Base-by-base conservation (phyloP, 306 rosid genomes). In the Spatholobus suberectus region DNA sequence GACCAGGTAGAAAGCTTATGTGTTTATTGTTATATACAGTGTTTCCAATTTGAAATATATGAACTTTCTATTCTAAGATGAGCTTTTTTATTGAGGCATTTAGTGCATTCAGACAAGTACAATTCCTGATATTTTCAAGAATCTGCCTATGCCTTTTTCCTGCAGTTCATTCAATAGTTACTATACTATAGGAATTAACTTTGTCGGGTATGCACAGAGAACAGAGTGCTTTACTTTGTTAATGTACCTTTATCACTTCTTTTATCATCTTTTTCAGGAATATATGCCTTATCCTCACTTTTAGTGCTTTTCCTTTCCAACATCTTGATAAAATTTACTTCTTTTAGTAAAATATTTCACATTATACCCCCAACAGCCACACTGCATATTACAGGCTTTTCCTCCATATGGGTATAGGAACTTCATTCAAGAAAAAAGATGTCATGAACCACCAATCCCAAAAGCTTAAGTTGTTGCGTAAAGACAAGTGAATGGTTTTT, bases 1-100 rank as follows among this genome's bases (percentile, higher is more conserved):
- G 55, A 80, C 79, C 59, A 67, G 26, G 49, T 47, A 84, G 54
- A 58, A 74, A 69, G 51, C 29, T 37, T 15, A 62, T 72, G 21
- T 38, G n/a, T 40, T 77, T 18, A 49, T 55, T 47, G 41, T 6
- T 72, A 20, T 29, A 17, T 57, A 78, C 12, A 13, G 51, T 34
- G 74, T 32, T 57, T 66, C 44, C 38, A 38, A 63, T 52, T 55
- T 55, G 20, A 74, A 84, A 80, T 7, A 14, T 6, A 9, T 4
- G 27, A 34, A 44, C 13, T n/a, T 61, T 72, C 40, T 49, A 47
- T 62, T 78, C 70, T 37, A 62, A 9, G 54, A 52, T 41, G 37
- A 26, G 54, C 15, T 3, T 49, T 58, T 62, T 52, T 6, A 27
- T 34, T 26, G 51, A 27, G 57, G 29, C n/a, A 43, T 24, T 44